These are phyloP conservation scores for Russula sp. DNA, from an alignment of 768 basidiomycete genomes.

Conservation along the genomic window DNA sequence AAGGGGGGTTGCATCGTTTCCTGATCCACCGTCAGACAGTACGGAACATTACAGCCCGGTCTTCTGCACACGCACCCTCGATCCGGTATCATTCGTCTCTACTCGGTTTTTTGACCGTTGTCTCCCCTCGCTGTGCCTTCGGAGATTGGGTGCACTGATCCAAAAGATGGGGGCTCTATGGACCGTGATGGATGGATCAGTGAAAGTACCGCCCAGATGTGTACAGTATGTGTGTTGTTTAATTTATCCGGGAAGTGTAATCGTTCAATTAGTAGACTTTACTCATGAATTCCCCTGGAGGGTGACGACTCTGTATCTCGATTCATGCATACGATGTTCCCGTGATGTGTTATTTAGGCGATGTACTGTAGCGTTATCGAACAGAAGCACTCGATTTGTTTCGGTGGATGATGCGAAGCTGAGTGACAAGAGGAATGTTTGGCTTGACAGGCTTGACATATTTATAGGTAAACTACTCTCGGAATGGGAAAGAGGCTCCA, in stretches of 20 bases:
- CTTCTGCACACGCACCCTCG: not conserved
- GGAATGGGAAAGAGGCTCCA: not conserved
- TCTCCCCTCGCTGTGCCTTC: not conserved
- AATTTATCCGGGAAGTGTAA: not conserved
- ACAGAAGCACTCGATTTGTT: not conserved
- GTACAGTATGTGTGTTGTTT: not conserved
- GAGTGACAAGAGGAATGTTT: not conserved
- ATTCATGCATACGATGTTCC: not conserved
- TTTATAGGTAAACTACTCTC: too few species aligned
- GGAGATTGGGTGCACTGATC: constrained; percentile 6
- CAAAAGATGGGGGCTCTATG: constrained; percentile 10
- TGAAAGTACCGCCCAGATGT: not conserved
- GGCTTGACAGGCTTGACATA: not conserved
- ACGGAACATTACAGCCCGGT: not conserved
- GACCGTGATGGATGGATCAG: constrained; percentile 12
- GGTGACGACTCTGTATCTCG: not conserved
- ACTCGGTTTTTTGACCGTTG: not conserved
- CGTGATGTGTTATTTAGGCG: not conserved
- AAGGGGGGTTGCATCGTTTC: constrained; percentile 7
- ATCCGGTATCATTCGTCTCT: constrained; percentile 3
- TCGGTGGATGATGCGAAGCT: too few species aligned
- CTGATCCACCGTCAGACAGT: not conserved
- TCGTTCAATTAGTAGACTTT: not conserved
- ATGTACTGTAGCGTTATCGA: not conserved
- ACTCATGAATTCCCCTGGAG: not conserved